Base-by-base conservation (phyloP, 352 stramenopile genomes). In the Pythium utonaiense region DNA sequence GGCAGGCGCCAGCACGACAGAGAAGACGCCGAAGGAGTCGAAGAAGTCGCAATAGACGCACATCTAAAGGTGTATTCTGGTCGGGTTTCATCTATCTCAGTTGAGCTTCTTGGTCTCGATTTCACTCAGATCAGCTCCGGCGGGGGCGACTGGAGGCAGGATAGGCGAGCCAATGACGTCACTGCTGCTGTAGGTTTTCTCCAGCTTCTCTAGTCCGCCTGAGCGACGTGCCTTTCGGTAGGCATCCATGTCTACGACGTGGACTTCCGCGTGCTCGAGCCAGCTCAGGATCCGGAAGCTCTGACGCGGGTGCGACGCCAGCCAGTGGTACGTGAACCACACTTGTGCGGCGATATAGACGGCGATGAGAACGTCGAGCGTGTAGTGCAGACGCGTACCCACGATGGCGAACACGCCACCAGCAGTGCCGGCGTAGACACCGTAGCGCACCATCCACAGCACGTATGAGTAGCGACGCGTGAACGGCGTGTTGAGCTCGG, bases 311-410 rank as follows among this genome's bases (percentile, higher is more conserved):
- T 93, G 68, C 17, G 74, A 71, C 44, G 73, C 81, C 22, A 93
- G 70, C 84, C 84, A 93, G 68, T 94, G 84, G 62, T 92, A 94
- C 22, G 80, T 93, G 57, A 81, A 77, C 86, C 86, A 95, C 8
- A 91, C 82, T 67, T 93, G 82, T 17, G 74, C 73, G 40, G 86
- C 91, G 57, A 95, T 86, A 77, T 95, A 95, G 45, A 93, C 76
- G 19, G 86, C 85, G 61, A 95, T 91, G 24, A 95, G 79, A 34
- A 95, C 85, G 57, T 95, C 85, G 3, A 95, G 72, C 24, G 86
- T 93, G 68, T 95, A 95, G 69, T 95, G 86, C 57, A 95, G 66
- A 10, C 86, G 82, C 41, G 86, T 95, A 52, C 86, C 83, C 19
- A 95, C 69, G 56, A 95, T 95, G 19, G 83, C 81, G 59, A 95